Percentiles rank a stretch among this genome's conserved stretches.
These are phyloP conservation scores for Sordariomycetes sp. DNA, from an alignment of 2,329 filamentous ascomycete species.

Conservation along the genomic window DNA sequence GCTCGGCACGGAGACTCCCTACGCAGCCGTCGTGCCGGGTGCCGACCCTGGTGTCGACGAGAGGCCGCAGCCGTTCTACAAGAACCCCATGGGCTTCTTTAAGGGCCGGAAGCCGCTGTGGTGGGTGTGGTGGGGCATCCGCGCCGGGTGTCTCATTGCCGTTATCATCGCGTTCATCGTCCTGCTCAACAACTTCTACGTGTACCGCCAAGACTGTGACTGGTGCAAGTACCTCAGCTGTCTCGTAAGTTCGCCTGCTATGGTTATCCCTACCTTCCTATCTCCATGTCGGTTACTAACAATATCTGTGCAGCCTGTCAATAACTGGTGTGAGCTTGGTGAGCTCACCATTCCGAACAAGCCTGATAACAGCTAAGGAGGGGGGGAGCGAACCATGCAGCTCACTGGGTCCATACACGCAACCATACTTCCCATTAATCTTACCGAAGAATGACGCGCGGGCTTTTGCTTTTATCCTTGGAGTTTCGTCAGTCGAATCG, in stretches of 20 bases:
- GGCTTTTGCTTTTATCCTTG: slow-evolving; percentile 7
- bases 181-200: slow-evolving; percentile 85
- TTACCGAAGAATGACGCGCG: background rate
- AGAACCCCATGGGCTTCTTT: slow-evolving; percentile 68
- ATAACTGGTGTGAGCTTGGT: slow-evolving; percentile 54
- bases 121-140: slow-evolving; percentile 95
- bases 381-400: background rate
- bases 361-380: background rate
- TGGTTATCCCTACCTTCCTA: background rate
- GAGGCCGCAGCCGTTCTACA: slow-evolving; percentile 42
- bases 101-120: slow-evolving; percentile 85
- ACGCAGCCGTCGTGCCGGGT: slow-evolving; percentile 47
- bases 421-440: background rate
- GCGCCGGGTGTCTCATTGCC: slow-evolving; percentile 66
- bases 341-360: slow-evolving; percentile 7
- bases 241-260: slow-evolving; percentile 54
- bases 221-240: slow-evolving; percentile 98
- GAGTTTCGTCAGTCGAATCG: background rate
- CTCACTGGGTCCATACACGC: background rate
- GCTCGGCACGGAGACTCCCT: slow-evolving; percentile 61
- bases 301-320: slow-evolving; percentile 40
- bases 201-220: slow-evolving; percentile 59
- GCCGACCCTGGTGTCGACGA: slow-evolving; percentile 33
- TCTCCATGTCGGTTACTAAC: slow-evolving; percentile 11
- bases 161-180: slow-evolving; percentile 79